Base-by-base conservation (phyloP, 2,329 filamentous ascomycete species). In the Penicillium sp. region DNA sequence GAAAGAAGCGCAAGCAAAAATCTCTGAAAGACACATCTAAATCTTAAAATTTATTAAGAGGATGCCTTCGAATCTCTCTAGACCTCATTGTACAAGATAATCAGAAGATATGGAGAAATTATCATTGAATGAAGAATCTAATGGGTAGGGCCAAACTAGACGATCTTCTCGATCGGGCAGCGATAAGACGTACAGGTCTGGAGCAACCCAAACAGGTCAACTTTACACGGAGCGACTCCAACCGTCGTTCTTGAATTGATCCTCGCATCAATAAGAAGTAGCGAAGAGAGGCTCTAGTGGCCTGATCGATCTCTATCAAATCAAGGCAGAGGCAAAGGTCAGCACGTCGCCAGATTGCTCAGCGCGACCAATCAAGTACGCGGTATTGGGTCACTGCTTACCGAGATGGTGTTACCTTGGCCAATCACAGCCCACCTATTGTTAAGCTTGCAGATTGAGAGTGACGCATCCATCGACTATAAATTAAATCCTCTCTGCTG, bases 351-450 rank as follows among this genome's bases (percentile, higher is more conserved):
- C 5, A 18, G 28, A 29, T 21, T 18, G 21, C 31, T 34, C 16
- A 39, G 45, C 34, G 26, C 13, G 24, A 7, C 15, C 2, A 48
- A 50, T 48, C 21, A 13, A 12, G 18, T 24, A 3, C 10, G 10
- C 36, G 56, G 60, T 53, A 48, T 57, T 54, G 51, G 12, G 7
- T 1, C 0, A 0, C 0, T 0, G 15, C 13, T 21, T 2, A 6
- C 18, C 33, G 18, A 9, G 18, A 23, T 21, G 36, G 18, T 7
- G 31, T 21, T 1, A 2, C 1, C 1, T 0, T n/a, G 26, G 7
- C 67, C 64, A 70, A 70, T 62, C 56, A 68, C n/a, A n/a, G 24
- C 0, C 1, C n/a, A 31, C 41, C 4, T 24, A 65, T 68, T 69
- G 56, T 38, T 64, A 67, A 70, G 62, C 58, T 53, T 38, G 28